Base-by-base conservation (phyloP, 768 basidiomycete genomes). In the Phanerochaete carnosa region DNA sequence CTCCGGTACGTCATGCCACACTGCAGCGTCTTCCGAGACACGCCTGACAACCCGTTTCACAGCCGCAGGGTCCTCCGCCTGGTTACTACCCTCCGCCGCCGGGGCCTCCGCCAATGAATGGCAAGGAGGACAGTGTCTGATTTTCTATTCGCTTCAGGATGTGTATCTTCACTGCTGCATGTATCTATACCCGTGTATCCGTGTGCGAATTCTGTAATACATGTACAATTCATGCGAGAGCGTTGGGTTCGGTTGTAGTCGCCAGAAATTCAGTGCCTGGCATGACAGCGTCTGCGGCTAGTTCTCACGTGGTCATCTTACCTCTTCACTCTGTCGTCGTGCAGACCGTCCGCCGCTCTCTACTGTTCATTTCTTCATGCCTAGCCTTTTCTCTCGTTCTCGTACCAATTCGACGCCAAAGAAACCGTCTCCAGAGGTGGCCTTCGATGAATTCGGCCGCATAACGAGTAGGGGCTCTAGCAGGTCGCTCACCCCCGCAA, bases 381-480 rank as follows among this genome's bases (percentile, higher is more conserved):
- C 83, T 77, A 87, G 84, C 73, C 70, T 89, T 75, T 90, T 90
- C 75, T 88, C 88, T 71, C 84, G 88, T 66, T 71, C 84, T 63
- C 82, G 88, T 55, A 87, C 87, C 51, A 79, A 76, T 58, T 88
- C 88, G 23, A 81, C 82, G 2, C 76, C 83, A 28, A 71, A 66
- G 70, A 71, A 64, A 61, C 45, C 64, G 2, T 47, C 65, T 26
- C 56, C 62, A 50, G 65, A 70, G 64, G 59, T 66, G 61, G 58
- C 66, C 62, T 74, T 73, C 62, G 88, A 90, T 74, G 88, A 90
- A 76, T 89, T 90, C 63, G 88, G 88, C 51, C 76, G 85, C 54
- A 77, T 85, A 60, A 67, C 74, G 57, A 82, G 80, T 77, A 77
- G 77, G 58, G 70, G 70, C 64, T 78, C 81, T 43, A 70, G 68